Base-by-base conservation (phyloP, 2,329 filamentous ascomycete genomes). In the Dryadomyces quercus-mongolicae region DNA sequence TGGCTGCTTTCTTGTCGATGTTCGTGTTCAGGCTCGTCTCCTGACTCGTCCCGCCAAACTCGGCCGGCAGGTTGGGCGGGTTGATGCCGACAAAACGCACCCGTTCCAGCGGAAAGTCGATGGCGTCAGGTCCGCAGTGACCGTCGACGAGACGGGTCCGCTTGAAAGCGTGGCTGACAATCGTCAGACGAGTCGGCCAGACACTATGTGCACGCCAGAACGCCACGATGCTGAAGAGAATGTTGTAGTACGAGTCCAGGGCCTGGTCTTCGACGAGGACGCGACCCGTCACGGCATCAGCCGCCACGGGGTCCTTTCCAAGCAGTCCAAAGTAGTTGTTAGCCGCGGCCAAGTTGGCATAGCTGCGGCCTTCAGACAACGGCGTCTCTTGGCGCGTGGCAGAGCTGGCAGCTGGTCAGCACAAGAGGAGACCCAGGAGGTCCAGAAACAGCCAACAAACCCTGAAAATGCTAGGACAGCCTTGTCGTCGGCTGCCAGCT, bases 171-270 rank as follows among this genome's bases (percentile, higher is more conserved):
- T 88, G 84, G 60, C 82, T 84, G 44, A 89, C 71, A 20, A 89
- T 71, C 18, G 80, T 85, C 16, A 89, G 63, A 5, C 66, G 69
- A 1, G 53, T 51, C 0, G 85, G 85, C 74, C 83, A 88, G 7
- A 60, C 61, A 42, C 64, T 57, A 57, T 70, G 69, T 56, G 77
- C 80, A 3, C 74, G 71, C 58, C 85, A 73, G 62, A 80, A 81
- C 40, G 69, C 64, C 16, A 73, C 61, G 2, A 95, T 71, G 13
- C 85, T 85, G 65, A 91, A 90, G 16, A 95, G 69, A 5, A 95
- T 70, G 64, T 95, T 95, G 64, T 90, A 84, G 63, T 88, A 92
- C 1, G 86, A 92, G 67, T 96, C 91, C 1, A 92, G 81, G 0
- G 91, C 88, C 54, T 78, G 75, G 9, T 83, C 77, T 64, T 95